phyloP scores from a whole-genome alignment of 805 yeast genomes.

The Starmerella stigmatis region DNA sequence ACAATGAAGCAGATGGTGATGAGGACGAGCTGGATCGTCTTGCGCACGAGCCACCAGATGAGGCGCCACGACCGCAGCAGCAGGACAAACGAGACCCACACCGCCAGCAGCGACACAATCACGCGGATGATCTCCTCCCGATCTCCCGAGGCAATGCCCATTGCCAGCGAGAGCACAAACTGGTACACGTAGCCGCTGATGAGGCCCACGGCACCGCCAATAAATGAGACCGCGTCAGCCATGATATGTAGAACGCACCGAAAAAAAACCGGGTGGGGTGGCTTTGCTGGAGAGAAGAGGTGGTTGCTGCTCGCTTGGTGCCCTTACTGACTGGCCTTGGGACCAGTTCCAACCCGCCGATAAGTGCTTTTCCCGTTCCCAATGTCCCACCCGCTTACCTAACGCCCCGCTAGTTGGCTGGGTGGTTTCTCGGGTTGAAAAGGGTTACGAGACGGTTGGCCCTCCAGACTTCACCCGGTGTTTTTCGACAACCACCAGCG shows the following conservation, averaged over 20 bases:
- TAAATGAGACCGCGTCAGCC: slow-evolving; percentile 1
- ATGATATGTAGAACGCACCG: not conserved
- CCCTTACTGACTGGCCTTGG: no score
- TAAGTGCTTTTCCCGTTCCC: not conserved
- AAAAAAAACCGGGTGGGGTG: no score
- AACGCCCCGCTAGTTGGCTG: not conserved
- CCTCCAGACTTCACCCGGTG: no score
- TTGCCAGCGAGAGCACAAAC: slow-evolving; percentile 8
- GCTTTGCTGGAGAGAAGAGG: not conserved
- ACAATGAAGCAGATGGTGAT: slow-evolving; percentile 11
- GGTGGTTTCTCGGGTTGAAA: not conserved
- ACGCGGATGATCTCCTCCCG: slow-evolving; percentile 15
- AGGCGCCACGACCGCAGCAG: slow-evolving; percentile 23
- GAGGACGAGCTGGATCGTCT: slow-evolving; percentile 18
- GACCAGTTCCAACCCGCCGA: no score
- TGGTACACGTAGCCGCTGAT: slow-evolving; percentile 12
- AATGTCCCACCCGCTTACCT: slow-evolving; percentile 1
- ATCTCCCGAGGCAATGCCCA: slow-evolving; percentile 18
- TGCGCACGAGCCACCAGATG: slow-evolving; percentile 21
- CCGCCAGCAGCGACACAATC: slow-evolving; percentile 20
- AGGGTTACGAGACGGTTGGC: slow-evolving; percentile 4
- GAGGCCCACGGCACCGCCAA: slow-evolving; percentile 8
- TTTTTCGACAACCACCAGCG: no score
- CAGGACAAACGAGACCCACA: slow-evolving; percentile 25
- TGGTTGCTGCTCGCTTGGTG: not conserved